Evolutionary conservation across 768 basidiomycete genomes (phyloP).

Genomic region (Termitomyces sp.): DNA sequence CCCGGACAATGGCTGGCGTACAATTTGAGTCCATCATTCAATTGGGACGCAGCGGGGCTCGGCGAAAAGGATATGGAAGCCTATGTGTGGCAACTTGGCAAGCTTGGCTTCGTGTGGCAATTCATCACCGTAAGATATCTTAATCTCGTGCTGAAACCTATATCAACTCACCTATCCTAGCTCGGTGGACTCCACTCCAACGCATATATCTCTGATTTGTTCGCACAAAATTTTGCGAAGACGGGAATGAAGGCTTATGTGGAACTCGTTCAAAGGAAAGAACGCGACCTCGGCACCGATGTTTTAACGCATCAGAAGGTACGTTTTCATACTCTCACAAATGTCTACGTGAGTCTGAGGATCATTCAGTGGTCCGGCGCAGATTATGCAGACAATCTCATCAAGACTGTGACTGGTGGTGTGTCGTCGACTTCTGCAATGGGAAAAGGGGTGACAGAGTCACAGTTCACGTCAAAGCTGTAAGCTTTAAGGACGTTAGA

Average conservation of each 20-base stretch:
- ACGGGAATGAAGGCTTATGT: conserved; percentile 99
- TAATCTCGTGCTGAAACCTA: not conserved
- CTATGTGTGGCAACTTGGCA: conserved; percentile 91
- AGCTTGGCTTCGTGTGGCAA: conserved; percentile 97
- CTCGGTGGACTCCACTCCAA: conserved; percentile 97
- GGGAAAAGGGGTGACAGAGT: conserved; percentile 93
- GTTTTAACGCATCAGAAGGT: conserved; percentile 98
- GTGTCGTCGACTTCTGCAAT: conserved; percentile 98
- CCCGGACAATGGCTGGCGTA: conserved; percentile 96
- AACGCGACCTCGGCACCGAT: conserved; percentile 91
- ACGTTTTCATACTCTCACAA: conserved; percentile 14
- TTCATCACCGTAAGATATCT: conserved; percentile 81
- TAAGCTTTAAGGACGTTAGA: conserved; percentile 14
- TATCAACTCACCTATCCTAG: conserved; percentile 32
- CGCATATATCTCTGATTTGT: conserved; percentile 92
- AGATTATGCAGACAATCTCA: conserved; percentile 84
- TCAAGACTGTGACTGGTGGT: conserved; percentile 97
- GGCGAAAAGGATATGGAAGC: conserved; percentile 78
- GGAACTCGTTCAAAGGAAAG: conserved; percentile 86
- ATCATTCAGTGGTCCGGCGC: conserved; percentile 82
- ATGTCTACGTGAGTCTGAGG: conserved; percentile 9
- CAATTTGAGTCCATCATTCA: conserved; percentile 92
- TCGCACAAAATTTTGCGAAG: conserved; percentile 82
- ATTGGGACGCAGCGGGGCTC: conserved; percentile 93
- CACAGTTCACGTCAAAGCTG: conserved; percentile 60